Evolutionary conservation across 1,284 basidiomycete species (phyloP).

Genomic region (Ceratobasidium theobromae): DNA sequence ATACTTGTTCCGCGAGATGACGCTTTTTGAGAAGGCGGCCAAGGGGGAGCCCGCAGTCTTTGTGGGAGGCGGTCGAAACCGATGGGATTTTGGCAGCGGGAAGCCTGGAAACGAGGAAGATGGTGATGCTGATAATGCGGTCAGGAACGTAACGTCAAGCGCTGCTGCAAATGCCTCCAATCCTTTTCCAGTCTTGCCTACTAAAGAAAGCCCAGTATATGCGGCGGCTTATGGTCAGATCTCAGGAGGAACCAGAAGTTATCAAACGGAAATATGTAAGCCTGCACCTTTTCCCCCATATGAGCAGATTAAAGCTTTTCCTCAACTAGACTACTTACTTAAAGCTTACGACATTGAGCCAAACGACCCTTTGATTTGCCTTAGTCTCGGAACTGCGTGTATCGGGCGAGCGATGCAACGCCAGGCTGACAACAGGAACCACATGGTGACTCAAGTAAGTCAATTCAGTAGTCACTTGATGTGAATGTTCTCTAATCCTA

Average conservation of each 20-base stretch:
- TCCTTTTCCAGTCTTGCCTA: slow-evolving; percentile 52
- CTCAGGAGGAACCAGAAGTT: slow-evolving; percentile 81
- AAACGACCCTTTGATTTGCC: slow-evolving; percentile 81
- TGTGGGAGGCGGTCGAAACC: slow-evolving; percentile 34
- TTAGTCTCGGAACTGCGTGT: slow-evolving; percentile 81
- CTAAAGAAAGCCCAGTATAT: slow-evolving; percentile 70
- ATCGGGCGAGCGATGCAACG: slow-evolving; percentile 89
- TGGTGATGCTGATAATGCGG: slow-evolving; percentile 34
- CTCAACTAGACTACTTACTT: slow-evolving; percentile 72
- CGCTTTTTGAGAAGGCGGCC: slow-evolving; percentile 42
- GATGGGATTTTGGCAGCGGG: slow-evolving; percentile 30
- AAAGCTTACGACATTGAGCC: slow-evolving; percentile 84
- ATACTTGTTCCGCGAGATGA: slow-evolving; percentile 51
- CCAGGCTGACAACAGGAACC: slow-evolving; percentile 92
- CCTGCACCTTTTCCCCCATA: slow-evolving; percentile 35
- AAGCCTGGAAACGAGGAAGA: slow-evolving; percentile 36
- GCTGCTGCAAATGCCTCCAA: slow-evolving; percentile 36
- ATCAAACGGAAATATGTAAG: slow-evolving; percentile 88
- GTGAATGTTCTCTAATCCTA: neutral
- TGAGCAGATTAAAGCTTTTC: slow-evolving; percentile 5
- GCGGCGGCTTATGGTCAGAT: slow-evolving; percentile 86
- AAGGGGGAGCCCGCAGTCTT: slow-evolving; percentile 34
- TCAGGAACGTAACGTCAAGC: slow-evolving; percentile 37
- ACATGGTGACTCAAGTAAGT: slow-evolving; percentile 72
- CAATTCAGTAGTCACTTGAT: neutral